Evolutionary conservation across 441 rosid genomes (phyloP).

Genomic region (Euphorbia schlechtendalii): DNA sequence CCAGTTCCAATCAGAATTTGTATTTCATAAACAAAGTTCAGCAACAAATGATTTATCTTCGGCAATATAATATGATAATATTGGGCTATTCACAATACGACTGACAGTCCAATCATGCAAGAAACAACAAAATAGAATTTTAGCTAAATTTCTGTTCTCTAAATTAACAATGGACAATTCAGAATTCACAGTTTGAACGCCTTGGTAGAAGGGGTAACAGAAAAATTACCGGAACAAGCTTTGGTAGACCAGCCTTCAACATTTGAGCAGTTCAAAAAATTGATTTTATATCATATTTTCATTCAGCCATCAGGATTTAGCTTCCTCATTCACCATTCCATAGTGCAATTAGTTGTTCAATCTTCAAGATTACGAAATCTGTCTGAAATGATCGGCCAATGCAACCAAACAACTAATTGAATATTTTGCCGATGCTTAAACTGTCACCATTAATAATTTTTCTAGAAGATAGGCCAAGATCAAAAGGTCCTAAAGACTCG

Average conservation of each 20-base stretch:
- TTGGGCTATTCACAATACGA: too few relatives aligned
- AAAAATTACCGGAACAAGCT: not conserved
- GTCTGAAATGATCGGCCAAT: not conserved
- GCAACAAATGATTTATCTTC: too few relatives aligned
- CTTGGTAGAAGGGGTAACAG: not conserved
- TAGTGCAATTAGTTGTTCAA: not conserved
- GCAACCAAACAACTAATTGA: slow-evolving; percentile 20
- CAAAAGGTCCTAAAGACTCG: slow-evolving; percentile 80
- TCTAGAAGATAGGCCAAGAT: slow-evolving; percentile 61
- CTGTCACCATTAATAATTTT: slow-evolving; percentile 41
- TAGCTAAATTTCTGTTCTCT: slow-evolving; percentile 14
- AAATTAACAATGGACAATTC: not conserved
- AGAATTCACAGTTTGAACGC: not conserved
- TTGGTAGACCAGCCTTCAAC: not conserved
- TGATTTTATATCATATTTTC: not conserved
- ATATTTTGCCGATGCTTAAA: slow-evolving; percentile 29
- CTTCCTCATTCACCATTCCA: not conserved
- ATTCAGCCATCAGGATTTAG: not conserved
- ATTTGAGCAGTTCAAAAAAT: not conserved
- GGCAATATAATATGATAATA: too few relatives aligned
- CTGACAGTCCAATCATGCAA: too few relatives aligned
- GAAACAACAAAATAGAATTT: not conserved
- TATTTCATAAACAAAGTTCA: too few relatives aligned
- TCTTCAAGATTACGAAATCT: slow-evolving; percentile 5
- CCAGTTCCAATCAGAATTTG: not conserved